Evolutionary conservation across 768 basidiomycete species (phyloP).

Genomic region (Boletus tomentosulus): DNA sequence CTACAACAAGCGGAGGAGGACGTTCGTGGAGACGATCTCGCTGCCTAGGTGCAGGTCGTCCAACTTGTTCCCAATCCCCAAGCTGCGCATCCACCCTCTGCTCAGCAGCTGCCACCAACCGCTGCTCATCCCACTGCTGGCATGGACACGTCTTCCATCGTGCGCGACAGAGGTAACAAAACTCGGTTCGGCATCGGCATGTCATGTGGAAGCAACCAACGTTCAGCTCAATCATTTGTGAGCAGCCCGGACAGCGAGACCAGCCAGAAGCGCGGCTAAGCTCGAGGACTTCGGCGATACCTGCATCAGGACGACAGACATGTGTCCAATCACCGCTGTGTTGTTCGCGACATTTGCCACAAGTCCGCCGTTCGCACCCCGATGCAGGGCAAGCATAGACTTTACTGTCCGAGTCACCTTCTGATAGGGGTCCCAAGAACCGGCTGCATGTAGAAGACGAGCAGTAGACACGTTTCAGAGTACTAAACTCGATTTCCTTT

Average conservation of each 20-base stretch:
- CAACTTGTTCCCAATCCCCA: constrained; percentile 30
- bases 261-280: constrained; percentile 28
- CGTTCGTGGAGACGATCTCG: too few species aligned
- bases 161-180: constrained; percentile 46
- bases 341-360: constrained; percentile 21
- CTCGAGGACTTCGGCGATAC: constrained; percentile 22
- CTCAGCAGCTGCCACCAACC: constrained; percentile 36
- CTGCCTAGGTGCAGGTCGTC: constrained; percentile 15
- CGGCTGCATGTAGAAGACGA: constrained; percentile 30
- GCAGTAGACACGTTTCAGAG: constrained; percentile 37
- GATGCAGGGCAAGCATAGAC: constrained; percentile 19
- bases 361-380: constrained; percentile 18
- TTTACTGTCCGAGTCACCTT: constrained; percentile 17
- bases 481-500: constrained; percentile 31
- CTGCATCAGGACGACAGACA: constrained; percentile 23
- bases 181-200: constrained; percentile 36
- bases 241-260: constrained; percentile 39
- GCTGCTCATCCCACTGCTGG: constrained; percentile 62
- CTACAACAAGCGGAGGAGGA: too few species aligned
- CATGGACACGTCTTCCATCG: constrained; percentile 65
- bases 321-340: constrained; percentile 24
- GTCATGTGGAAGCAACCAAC: constrained; percentile 41
- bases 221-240: constrained; percentile 35
- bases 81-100: constrained; percentile 35
- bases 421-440: constrained; percentile 32